Base-by-base conservation (phyloP, 345 rosid species). In the Gossypium mustelinum region DNA sequence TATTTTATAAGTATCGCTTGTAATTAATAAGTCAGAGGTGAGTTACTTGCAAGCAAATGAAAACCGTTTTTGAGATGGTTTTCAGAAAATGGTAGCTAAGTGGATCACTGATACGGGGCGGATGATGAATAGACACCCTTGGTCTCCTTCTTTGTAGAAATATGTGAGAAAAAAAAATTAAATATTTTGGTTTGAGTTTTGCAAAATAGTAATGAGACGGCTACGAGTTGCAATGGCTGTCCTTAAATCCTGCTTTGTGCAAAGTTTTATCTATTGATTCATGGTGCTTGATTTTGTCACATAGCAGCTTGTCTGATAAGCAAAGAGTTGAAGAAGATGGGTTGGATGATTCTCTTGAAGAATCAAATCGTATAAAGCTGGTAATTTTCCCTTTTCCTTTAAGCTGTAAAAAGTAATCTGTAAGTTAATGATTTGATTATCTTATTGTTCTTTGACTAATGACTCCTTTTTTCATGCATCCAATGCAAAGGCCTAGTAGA, bases 261-360 rank as follows among this genome's bases (percentile, higher is more conserved):
- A 29, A 24, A 62, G 79, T 63, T 51, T 18, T 74, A 71, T 62
- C 22, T 51, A 44, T 69, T 81, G 75, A 80, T 77, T 81, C 64
- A 78, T 79, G 51, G 73, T 25, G 68, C 70, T 85, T 81, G 70
- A 59, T 74, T 76, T 79, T 70, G 22, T 78, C 63, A 59, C 73
- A 74, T 85, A 79, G 81, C 87, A 93, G 97, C 87, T 90, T 87
- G 70, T 91, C 97, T 41, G 93, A 80, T 67, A 91, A 86, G 86
- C 90, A 84, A 75, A 82, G 80, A 78, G 70, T 66, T 52, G 85
- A 83, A 68, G 89, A 76, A 85, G 89, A 85, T 73, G 79, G 79
- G 79, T 74, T 76, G 65, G 81, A 77, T 51, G 72, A 73, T 82
- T 84, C 87, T n/a, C 83, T 73, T 57, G 89, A 84, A 79, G 85